A percentile compares a stretch with the other conserved stretches of the same genome.
phyloP scores from a whole-genome alignment of 768 basidiomycete species.

The Gyrodon lividus region DNA sequence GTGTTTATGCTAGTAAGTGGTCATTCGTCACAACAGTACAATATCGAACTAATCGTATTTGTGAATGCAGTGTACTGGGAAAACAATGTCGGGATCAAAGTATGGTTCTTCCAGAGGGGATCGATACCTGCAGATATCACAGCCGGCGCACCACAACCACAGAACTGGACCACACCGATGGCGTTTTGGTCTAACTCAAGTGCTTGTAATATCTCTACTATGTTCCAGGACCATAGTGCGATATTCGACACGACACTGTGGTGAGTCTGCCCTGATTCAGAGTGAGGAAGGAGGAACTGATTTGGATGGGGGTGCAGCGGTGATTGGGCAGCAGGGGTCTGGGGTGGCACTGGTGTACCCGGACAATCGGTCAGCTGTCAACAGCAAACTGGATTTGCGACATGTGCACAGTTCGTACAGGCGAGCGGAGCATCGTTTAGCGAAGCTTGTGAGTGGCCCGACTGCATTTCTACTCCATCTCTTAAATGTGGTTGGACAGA shows the following conservation, averaged over 20 bases:
- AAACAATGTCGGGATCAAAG: slow-evolving; percentile 71
- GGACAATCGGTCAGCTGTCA: slow-evolving; percentile 89
- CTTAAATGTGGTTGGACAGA: slow-evolving; percentile 41
- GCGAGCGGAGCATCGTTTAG: slow-evolving; percentile 67
- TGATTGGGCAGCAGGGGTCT: slow-evolving; percentile 87
- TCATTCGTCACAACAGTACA: neutral
- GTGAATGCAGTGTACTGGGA: slow-evolving; percentile 17
- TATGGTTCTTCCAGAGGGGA: slow-evolving; percentile 80
- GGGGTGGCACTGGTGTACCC: slow-evolving; percentile 69
- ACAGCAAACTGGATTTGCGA: slow-evolving; percentile 74
- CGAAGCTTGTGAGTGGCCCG: slow-evolving; percentile 69
- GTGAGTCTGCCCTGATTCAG: slow-evolving; percentile 33
- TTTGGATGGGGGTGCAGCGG: slow-evolving; percentile 50
- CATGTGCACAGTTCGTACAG: slow-evolving; percentile 76
- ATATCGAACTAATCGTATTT: neutral
- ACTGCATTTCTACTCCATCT: neutral
- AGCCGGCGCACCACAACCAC: slow-evolving; percentile 70
- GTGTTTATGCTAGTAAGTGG: slow-evolving; percentile 84
- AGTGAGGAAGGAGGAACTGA: slow-evolving; percentile 1
- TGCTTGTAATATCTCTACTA: slow-evolving; percentile 72
- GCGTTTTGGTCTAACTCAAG: slow-evolving; percentile 74
- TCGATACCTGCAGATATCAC: slow-evolving; percentile 77
- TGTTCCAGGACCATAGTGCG: slow-evolving; percentile 72
- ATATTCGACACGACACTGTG: slow-evolving; percentile 90
- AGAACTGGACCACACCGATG: slow-evolving; percentile 71